These are phyloP conservation scores for Botrytis pseudocinerea DNA, from an alignment of 2,329 filamentous ascomycete species.

Conservation along the genomic window DNA sequence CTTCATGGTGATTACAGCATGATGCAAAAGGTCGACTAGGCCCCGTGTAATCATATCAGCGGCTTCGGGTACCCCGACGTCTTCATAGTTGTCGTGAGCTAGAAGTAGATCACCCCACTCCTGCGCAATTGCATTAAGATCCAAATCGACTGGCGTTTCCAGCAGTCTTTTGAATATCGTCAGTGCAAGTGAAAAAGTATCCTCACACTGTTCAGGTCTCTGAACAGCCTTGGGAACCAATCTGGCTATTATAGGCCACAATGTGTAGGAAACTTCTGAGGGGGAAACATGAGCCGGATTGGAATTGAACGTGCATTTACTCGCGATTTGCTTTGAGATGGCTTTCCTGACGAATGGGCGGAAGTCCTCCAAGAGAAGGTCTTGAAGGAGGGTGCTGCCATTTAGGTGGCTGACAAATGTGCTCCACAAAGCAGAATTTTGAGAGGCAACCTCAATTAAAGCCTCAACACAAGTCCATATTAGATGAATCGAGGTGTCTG, in stretches of 20 bases:
- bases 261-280: slow-evolving; percentile 47
- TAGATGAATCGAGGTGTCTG: slow-evolving; percentile 40
- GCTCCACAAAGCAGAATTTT: slow-evolving; percentile 49
- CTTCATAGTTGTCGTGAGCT: slow-evolving; percentile 47
- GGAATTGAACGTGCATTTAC: slow-evolving; percentile 38
- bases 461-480: slow-evolving; percentile 49
- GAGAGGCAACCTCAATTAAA: slow-evolving; percentile 50
- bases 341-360: slow-evolving; percentile 40
- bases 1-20: slow-evolving; percentile 39
- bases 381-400: slow-evolving; percentile 44
- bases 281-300: slow-evolving; percentile 40
- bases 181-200: slow-evolving; percentile 45
- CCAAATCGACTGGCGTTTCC: slow-evolving; percentile 35
- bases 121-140: slow-evolving; percentile 33
- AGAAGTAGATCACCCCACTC: slow-evolving; percentile 44
- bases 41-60: slow-evolving; percentile 42
- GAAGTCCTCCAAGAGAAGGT: slow-evolving; percentile 48
- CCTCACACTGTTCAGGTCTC: slow-evolving; percentile 37
- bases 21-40: slow-evolving; percentile 43
- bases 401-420: slow-evolving; percentile 44
- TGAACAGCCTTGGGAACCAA: slow-evolving; percentile 35
- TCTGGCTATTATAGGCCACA: slow-evolving; percentile 47
- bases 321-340: slow-evolving; percentile 37
- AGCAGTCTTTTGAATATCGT: slow-evolving; percentile 46
- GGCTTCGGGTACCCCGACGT: slow-evolving; percentile 38